A percentile compares a stretch with the other conserved stretches of the same genome.
phyloP scores from a whole-genome alignment of 768 basidiomycete genomes.

The Leccinum ochraceum region DNA sequence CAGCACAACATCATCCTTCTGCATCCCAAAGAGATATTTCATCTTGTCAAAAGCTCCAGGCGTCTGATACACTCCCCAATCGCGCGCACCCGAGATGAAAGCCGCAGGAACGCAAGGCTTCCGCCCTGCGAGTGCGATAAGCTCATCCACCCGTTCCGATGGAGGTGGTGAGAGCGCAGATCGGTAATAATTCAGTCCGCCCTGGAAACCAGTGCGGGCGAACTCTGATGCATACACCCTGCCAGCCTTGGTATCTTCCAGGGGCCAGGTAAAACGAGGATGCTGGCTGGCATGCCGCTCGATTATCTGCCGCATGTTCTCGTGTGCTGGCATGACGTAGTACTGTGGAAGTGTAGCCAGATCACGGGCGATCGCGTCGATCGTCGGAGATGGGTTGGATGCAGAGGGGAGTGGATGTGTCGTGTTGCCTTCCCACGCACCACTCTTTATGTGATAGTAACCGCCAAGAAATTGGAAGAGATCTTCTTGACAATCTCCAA shows the following conservation, averaged over 20 bases:
- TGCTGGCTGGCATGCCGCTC: slow-evolving; percentile 35
- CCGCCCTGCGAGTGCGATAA: slow-evolving; percentile 47
- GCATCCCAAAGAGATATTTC: slow-evolving; percentile 37
- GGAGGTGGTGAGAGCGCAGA: slow-evolving; percentile 35
- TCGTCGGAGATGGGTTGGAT: slow-evolving; percentile 23
- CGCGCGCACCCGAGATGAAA: slow-evolving; percentile 55
- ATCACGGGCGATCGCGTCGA: slow-evolving; percentile 29
- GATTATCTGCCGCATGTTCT: slow-evolving; percentile 54
- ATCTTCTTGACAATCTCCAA: slow-evolving; percentile 18
- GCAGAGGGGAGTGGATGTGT: slow-evolving; percentile 39
- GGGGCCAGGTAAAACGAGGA: slow-evolving; percentile 42
- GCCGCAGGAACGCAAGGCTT: slow-evolving; percentile 53
- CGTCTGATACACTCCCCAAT: slow-evolving; percentile 62
- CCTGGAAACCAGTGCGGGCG: slow-evolving; percentile 57
- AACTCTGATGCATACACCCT: slow-evolving; percentile 51
- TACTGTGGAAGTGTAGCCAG: slow-evolving; percentile 52
- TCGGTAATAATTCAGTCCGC: slow-evolving; percentile 61
- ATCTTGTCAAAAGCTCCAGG: slow-evolving; percentile 51
- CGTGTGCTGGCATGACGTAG: slow-evolving; percentile 59
- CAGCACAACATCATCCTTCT: slow-evolving; percentile 48
- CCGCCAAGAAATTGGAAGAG: slow-evolving; percentile 26
- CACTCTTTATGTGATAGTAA: slow-evolving; percentile 55
- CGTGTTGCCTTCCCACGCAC: slow-evolving; percentile 47
- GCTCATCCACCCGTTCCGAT: slow-evolving; percentile 38
- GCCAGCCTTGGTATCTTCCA: slow-evolving; percentile 44